Evolutionary conservation across 2,329 filamentous ascomycete genomes (phyloP), one percentile per base, ranked within the genome.

Genomic region (Helicocarpus griseus): DNA sequence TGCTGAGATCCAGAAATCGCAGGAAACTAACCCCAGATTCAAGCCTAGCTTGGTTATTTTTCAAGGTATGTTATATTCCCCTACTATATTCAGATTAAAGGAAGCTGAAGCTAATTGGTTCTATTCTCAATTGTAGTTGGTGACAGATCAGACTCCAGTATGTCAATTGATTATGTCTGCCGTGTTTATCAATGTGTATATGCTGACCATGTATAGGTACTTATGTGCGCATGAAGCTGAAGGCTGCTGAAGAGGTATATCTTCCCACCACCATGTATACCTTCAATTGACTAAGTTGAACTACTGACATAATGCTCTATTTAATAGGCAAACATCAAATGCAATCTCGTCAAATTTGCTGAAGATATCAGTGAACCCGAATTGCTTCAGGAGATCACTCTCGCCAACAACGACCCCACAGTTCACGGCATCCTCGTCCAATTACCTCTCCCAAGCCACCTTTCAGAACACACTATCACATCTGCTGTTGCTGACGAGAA

Each of bases 191-290:
- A 51, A 56, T 31, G 24, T 53, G 46, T 21, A 24, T 40, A 29
- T 47, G 39, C 41, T 41, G 49, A 48, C 58, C 69, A 61, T 68
- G 52, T 57, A 52, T 63, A 91, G 87, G 85, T 65, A 97, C 91
- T 49, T 98, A 98, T 86, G 91, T 98, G 72, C 90, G 90, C 73
- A 98, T 98, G 93, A 98, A 98, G 77, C 76, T 96, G 65, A 98
- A 96, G 79, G 93, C 93, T 59, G 93, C 93, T 53, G 77, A 87
- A 68, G 93, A 97, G 79, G 87, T 89, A 75, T 61, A 19, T 31
- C 29, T 13, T 31, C 3, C 29, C 29, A 73, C 58, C 28, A 17
- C 5, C 26, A 17, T 9, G 19, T 19, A 24, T 28, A 24, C 9
- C 7, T 41, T 24, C n/a, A 39, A 29, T 33, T 41, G 36, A 41